Conservation (phyloP, 768 basidiomycete species). For the Leccinum incarnatum region DNA sequence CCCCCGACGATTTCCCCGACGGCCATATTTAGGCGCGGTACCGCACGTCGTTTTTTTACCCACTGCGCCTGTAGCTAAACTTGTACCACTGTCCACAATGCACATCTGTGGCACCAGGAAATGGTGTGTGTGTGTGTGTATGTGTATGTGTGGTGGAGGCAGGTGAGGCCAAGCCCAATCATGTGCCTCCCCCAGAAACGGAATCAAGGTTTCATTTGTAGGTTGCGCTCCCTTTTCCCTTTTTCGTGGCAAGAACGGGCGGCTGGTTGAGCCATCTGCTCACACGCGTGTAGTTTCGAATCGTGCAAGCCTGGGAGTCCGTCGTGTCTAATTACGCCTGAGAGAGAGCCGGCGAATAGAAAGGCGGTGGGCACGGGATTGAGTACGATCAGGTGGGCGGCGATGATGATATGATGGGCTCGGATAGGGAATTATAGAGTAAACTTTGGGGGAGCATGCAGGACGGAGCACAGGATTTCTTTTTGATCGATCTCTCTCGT, state of each 20-base stretch:
- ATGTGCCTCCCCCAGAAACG: slow-evolving; percentile 8
- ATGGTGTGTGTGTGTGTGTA: neutral
- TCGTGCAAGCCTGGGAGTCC: slow-evolving; percentile 21
- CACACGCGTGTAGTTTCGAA: slow-evolving; percentile 18
- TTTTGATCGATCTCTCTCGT: slow-evolving; percentile 5
- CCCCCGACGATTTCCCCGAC: neutral
- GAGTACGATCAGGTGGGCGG: neutral
- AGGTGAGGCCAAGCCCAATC: slow-evolving; percentile 2
- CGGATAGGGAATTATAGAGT: neutral
- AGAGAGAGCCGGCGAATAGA: slow-evolving; percentile 11
- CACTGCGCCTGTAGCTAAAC: slow-evolving; percentile 7
- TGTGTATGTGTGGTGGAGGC: neutral
- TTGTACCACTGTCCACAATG: slow-evolving; percentile 1
- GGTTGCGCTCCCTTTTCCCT: neutral
- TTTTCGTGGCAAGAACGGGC: slow-evolving; percentile 2
- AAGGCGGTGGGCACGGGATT: neutral
- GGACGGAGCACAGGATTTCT: neutral
- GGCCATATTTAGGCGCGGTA: slow-evolving; percentile 16
- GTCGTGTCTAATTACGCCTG: slow-evolving; percentile 18
- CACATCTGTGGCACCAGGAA: neutral
- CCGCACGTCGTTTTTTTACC: slow-evolving; percentile 7
- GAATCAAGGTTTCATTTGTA: slow-evolving; percentile 20
- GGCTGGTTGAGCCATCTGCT: slow-evolving; percentile 12
- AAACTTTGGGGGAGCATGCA: neutral
- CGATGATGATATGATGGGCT: neutral